phyloP scores from a whole-genome alignment of 2,329 filamentous ascomycete genomes.

The Cordyceps cateniannulata region DNA sequence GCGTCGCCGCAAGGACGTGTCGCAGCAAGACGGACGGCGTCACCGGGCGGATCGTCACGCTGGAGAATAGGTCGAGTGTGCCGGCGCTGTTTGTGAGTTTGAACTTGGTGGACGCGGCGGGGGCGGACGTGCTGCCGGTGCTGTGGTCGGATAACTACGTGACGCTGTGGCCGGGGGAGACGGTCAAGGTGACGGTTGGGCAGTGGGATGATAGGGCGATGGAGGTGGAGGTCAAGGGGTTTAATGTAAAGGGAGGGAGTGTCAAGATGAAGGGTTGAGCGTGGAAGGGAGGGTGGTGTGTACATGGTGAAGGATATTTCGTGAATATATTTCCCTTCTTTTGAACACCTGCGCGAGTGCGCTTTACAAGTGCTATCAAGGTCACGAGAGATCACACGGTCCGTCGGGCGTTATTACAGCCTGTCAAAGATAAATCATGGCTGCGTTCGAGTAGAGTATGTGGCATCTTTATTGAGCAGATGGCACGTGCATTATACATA shows the following conservation, averaged over 20 bases:
- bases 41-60: slow-evolving; percentile 23
- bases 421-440: too few species aligned
- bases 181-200: slow-evolving; percentile 23
- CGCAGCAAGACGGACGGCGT: slow-evolving; percentile 13
- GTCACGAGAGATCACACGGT: too few species aligned
- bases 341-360: too few species aligned
- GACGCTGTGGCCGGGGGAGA: slow-evolving; percentile 53
- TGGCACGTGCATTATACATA: background rate
- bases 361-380: too few species aligned
- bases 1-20: background rate
- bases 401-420: too few species aligned
- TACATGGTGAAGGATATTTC: background rate
- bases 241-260: slow-evolving; percentile 10
- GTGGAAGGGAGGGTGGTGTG: background rate
- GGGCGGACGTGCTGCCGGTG: slow-evolving; percentile 42
- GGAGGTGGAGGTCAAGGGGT: slow-evolving; percentile 14
- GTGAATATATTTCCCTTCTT: too few species aligned
- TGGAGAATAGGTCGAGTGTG: slow-evolving; percentile 45
- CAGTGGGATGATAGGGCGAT: slow-evolving; percentile 13
- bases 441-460: too few species aligned
- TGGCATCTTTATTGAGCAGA: too few species aligned
- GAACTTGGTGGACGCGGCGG: slow-evolving; percentile 37
- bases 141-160: slow-evolving; percentile 59
- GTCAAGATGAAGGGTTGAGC: background rate
- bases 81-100: slow-evolving; percentile 54